Percentiles rank a stretch among this genome's conserved stretches.
Conservation (phyloP, 2,329 filamentous ascomycete species). For the Cordyceps fumosorosea region DNA sequence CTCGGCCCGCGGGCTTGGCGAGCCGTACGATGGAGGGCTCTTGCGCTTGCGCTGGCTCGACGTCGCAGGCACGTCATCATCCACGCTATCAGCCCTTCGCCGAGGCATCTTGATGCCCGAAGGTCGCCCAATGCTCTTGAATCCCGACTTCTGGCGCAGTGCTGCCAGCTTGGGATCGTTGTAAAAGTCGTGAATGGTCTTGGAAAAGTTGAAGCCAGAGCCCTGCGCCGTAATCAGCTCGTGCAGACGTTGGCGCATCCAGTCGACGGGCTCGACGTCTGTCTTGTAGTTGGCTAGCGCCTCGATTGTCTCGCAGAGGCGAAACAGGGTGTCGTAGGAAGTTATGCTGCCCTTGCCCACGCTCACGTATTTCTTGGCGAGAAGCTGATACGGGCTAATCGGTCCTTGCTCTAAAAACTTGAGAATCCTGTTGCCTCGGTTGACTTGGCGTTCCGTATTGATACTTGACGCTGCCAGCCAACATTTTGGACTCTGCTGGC, state of each 20-base stretch:
- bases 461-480: constrained; percentile 38
- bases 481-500: constrained; percentile 25
- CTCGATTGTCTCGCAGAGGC: constrained; percentile 46
- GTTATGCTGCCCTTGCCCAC: constrained; percentile 34
- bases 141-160: constrained; percentile 46
- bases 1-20: background rate
- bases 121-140: constrained; percentile 51
- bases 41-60: constrained; percentile 7
- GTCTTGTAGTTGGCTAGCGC: constrained; percentile 49
- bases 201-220: constrained; percentile 43
- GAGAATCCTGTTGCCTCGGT: constrained; percentile 46
- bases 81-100: background rate
- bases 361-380: constrained; percentile 44
- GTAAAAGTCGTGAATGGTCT: constrained; percentile 48
- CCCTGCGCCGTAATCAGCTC: constrained; percentile 40
- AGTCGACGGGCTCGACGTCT: constrained; percentile 46
- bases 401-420: constrained; percentile 44
- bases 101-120: constrained; percentile 36
- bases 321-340: constrained; percentile 52
- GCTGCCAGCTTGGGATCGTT: constrained; percentile 46
- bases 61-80: constrained; percentile 15
- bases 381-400: constrained; percentile 51
- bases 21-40: background rate
- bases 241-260: constrained; percentile 50
- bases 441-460: constrained; percentile 50